Base-by-base conservation (phyloP, 768 basidiomycete genomes). In the Xerocomellus intermedius region DNA sequence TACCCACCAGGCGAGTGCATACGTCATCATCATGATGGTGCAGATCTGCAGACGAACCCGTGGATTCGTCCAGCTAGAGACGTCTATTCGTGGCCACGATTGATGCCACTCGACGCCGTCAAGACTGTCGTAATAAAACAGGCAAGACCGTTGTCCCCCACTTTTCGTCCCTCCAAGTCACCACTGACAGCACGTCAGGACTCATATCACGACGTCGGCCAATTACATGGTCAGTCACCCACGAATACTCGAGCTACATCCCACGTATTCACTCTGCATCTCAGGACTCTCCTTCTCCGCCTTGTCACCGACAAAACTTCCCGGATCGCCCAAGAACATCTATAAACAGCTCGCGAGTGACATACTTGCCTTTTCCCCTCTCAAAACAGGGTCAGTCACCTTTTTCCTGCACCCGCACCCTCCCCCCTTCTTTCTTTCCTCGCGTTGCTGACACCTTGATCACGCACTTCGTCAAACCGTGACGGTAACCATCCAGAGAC, bases 41-140 rank as follows among this genome's bases (percentile, higher is more conserved):
- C 24, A 14, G 19, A 19, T 12, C 4, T 2, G 3, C 10, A 8
- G 32, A 24, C 21, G 16, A 44, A 36, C 16, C 5, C 14, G 5
- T 17, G 22, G 2, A 5, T 9, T 36, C 7, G 48, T 42, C 7
- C 60, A 91, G 91, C 84, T 10, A 70, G 78, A 24, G 83, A 92
- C 57, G 82, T 93, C 4, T 92, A 92, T 69, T 83, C 87, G 2
- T 94, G 90, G 90, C 87, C 87, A 2, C 78, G 83, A 64, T 77
- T 80, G 47, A 84, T 87, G 1, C 84, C 87, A 2, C 73, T 92
- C 4, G 78, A 84, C 41, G 70, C 78, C 38, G 84, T 94, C 58
- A 82, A 84, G 67, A 84, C 89, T 5, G 82, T 93, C 33, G 82
- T 94, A 30, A 76, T 94, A 17, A 83, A 85, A 38, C 82, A 84